These are phyloP conservation scores for Delonix regia DNA, from an alignment of 306 rosid genomes.

Conservation along the genomic window DNA sequence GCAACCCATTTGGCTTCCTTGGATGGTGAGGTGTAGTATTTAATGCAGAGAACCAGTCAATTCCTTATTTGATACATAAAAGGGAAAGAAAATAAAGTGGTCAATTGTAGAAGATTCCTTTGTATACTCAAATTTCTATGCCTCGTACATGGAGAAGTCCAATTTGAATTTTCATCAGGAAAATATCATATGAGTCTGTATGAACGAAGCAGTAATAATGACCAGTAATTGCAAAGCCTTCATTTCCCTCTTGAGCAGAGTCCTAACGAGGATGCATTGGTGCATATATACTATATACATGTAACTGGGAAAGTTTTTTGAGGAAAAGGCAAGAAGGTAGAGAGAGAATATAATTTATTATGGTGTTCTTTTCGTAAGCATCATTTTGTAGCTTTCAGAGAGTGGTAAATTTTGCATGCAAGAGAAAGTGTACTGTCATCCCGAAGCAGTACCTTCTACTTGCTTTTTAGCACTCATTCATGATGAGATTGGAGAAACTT, in stretches of 20 bases:
- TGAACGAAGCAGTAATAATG: background rate
- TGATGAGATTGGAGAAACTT: background rate
- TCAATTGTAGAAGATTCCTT: slow-evolving; percentile 35
- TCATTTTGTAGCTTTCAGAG: background rate
- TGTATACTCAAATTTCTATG: background rate
- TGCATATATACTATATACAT: background rate
- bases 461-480: background rate
- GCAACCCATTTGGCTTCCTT: slow-evolving; percentile 7
- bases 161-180: background rate
- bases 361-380: background rate
- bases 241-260: background rate
- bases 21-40: slow-evolving; percentile 2
- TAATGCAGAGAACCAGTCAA: slow-evolving; percentile 8
- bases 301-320: background rate
- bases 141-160: background rate
- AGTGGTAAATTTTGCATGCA: background rate
- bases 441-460: background rate
- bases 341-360: background rate
- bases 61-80: slow-evolving; percentile 6
- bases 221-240: background rate
- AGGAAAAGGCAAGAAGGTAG: background rate
- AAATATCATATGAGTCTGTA: background rate
- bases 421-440: background rate
- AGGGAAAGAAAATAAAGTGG: background rate
- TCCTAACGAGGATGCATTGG: background rate